Evolutionary conservation across 2,329 filamentous ascomycete genomes (phyloP).

Genomic region (Botrytis porri): DNA sequence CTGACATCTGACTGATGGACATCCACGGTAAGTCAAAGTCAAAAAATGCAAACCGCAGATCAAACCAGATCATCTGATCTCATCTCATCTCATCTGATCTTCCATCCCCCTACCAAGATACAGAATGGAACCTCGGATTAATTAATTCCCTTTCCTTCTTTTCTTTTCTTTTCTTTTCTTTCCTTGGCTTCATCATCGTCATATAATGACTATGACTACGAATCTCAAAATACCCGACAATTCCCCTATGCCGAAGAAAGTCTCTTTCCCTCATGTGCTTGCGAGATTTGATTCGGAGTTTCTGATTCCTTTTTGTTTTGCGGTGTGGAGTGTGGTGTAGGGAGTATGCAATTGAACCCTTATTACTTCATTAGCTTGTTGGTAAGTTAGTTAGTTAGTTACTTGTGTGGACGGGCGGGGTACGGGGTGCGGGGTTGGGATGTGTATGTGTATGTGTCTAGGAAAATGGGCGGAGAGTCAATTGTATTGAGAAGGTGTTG

Average conservation of each 20-base stretch:
- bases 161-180: no score
- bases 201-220: conserved; percentile 60
- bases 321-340: no score
- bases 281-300: background rate
- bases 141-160: background rate
- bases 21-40: no score
- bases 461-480: background rate
- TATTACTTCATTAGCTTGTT: background rate
- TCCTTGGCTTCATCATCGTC: conserved; percentile 66
- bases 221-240: conserved; percentile 38
- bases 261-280: background rate
- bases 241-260: background rate
- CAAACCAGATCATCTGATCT: no score
- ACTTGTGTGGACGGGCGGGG: background rate
- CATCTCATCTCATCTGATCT: no score
- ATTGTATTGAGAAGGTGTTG: no score
- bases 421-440: background rate
- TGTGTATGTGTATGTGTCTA: background rate
- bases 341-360: background rate
- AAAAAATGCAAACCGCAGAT: no score
- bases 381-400: background rate
- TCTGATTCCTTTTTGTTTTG: background rate
- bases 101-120: background rate
- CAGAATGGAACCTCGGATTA: background rate
- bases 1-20: no score